phyloP scores from a whole-genome alignment of 2,329 filamentous ascomycete species.

The Fusarium fracticaudum region DNA sequence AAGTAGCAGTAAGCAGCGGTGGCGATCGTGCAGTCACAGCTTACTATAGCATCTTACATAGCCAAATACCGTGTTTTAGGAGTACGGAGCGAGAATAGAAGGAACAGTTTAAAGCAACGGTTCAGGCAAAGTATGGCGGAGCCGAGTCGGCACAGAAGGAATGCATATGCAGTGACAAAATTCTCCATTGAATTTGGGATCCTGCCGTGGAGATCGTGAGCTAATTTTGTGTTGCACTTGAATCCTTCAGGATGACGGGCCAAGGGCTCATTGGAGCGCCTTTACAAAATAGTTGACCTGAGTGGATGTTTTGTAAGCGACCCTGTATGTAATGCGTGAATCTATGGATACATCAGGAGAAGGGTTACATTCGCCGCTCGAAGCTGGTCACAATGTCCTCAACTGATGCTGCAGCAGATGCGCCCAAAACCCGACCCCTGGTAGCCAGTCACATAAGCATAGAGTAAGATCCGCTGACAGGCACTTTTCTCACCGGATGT shows the following conservation, averaged over 20 bases:
- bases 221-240: background rate
- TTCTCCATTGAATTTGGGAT: background rate
- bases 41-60: background rate
- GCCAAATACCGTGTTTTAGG: background rate
- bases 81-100: background rate
- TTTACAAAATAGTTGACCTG: rapidly evolving
- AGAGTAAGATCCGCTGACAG: background rate
- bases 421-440: background rate
- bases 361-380: background rate
- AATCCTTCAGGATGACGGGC: background rate
- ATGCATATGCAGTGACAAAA: background rate
- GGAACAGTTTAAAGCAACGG: background rate
- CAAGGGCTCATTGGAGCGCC: background rate
- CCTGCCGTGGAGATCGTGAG: background rate
- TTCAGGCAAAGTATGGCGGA: background rate
- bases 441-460: background rate
- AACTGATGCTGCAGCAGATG: background rate
- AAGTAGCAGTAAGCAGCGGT: background rate
- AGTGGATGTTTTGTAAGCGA: background rate
- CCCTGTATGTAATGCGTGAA: background rate
- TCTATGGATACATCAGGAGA: background rate
- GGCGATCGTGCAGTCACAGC: background rate
- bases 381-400: no score
- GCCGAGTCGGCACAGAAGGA: background rate
- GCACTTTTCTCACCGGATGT: background rate